Percentiles rank a stretch among this genome's conserved stretches.
phyloP scores from a whole-genome alignment of 2,329 filamentous ascomycete genomes.

The Chaetomium sp. region DNA sequence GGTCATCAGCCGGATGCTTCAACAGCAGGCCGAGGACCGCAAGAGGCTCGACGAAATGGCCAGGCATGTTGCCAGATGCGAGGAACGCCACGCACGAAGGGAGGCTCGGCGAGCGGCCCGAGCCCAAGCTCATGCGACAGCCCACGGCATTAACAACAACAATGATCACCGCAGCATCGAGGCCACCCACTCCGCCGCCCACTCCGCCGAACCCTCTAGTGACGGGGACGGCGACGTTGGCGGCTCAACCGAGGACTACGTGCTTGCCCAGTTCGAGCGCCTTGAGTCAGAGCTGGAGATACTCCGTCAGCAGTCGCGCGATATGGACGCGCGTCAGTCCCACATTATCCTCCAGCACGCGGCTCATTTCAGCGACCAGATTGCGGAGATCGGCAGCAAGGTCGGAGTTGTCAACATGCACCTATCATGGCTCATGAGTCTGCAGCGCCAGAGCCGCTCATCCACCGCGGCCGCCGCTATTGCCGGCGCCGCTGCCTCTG shows the following conservation, averaged over 20 bases:
- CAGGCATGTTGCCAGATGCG: constrained; percentile 25
- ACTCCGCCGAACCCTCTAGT: too few relatives aligned
- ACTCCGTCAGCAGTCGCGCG: constrained; percentile 49
- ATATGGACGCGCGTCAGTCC: constrained; percentile 53
- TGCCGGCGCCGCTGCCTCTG: too few relatives aligned
- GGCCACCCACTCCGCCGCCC: too few relatives aligned
- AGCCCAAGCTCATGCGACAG: too few relatives aligned
- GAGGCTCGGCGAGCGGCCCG: constrained; percentile 10
- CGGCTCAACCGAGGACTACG: constrained; percentile 37
- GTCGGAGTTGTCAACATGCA: constrained; percentile 54
- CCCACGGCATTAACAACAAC: neutral
- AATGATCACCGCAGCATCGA: neutral
- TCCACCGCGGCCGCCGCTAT: too few relatives aligned
- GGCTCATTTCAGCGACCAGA: constrained; percentile 54
- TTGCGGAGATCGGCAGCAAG: constrained; percentile 53
- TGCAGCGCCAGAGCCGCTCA: constrained; percentile 22
- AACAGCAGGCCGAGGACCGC: constrained; percentile 40
- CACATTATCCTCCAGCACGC: constrained; percentile 57
- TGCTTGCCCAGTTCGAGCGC: constrained; percentile 41
- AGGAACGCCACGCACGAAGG: constrained; percentile 36
- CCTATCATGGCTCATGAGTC: constrained; percentile 51
- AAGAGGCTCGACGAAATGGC: constrained; percentile 35
- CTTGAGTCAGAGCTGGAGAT: constrained; percentile 52
- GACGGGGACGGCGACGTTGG: constrained; percentile 25
- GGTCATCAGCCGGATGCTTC: constrained; percentile 41